Percentiles rank a stretch among this genome's conserved stretches.
Conservation (phyloP, 345 rosid species). For the Luvunga scandens region DNA sequence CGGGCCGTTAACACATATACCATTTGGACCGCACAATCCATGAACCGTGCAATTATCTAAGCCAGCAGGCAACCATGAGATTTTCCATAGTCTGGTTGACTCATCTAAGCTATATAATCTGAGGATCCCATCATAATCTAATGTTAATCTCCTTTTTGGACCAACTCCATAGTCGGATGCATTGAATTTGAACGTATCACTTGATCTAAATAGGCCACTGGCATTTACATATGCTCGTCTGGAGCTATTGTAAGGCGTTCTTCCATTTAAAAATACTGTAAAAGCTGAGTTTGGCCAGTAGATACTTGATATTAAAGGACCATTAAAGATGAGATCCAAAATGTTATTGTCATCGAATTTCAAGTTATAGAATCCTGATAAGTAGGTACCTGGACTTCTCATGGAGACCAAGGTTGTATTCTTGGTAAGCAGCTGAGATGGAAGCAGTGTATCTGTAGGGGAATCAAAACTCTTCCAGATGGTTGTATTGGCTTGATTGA, state of each 20-base stretch:
- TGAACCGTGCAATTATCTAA: conserved; percentile 22
- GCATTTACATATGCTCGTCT: conserved; percentile 22
- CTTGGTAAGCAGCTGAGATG: conserved; percentile 23
- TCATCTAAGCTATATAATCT: conserved; percentile 27
- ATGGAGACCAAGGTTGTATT: conserved; percentile 18
- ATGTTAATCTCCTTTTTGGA: conserved; percentile 20
- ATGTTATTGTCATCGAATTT: conserved; percentile 25
- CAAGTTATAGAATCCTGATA: conserved; percentile 24
- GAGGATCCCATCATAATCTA: conserved; percentile 31
- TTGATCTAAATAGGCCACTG: conserved; percentile 16
- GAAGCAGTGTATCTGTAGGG: conserved; percentile 32
- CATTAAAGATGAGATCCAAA: conserved; percentile 20
- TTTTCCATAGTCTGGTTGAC: conserved; percentile 13
- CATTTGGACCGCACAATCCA: conserved; percentile 27
- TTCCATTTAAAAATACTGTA: conserved; percentile 2
- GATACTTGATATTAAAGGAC: conserved; percentile 26
- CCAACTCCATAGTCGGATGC: conserved; percentile 25
- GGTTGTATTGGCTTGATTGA: not conserved
- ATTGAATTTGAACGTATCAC: conserved; percentile 20
- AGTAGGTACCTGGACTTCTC: conserved; percentile 18
- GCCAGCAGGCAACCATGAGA: conserved; percentile 23
- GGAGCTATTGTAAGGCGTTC: conserved; percentile 23
- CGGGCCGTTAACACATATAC: conserved; percentile 18
- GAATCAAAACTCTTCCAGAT: conserved; percentile 33
- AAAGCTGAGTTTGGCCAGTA: conserved; percentile 18